These are phyloP conservation scores for Solanum phureja DNA, from an alignment of 257 asterid genomes.

Conservation along the genomic window DNA sequence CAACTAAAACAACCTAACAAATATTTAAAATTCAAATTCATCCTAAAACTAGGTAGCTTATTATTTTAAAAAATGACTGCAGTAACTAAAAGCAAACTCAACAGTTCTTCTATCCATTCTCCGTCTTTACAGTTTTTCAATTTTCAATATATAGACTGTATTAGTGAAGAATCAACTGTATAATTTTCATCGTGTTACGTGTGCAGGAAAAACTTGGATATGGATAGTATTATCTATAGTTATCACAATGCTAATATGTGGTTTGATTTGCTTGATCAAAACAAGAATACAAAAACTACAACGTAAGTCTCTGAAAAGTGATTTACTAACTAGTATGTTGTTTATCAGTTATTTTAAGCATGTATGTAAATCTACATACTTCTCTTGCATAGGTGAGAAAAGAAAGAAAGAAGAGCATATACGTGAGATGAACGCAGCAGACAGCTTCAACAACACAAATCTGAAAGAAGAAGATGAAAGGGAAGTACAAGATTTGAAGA, in stretches of 20 bases:
- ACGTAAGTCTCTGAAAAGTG: neutral
- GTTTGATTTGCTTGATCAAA: neutral
- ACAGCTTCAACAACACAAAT: slow-evolving; percentile 2
- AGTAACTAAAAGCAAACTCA: too few species aligned
- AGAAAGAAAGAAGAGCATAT: slow-evolving; percentile 8
- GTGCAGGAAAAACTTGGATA: too few species aligned
- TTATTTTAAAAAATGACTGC: too few species aligned
- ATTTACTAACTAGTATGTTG: neutral
- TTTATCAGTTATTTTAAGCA: neutral
- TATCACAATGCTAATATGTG: neutral
- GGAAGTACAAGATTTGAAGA: slow-evolving; percentile 31
- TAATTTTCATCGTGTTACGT: too few species aligned
- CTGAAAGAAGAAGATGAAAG: slow-evolving; percentile 19
- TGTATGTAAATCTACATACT: neutral
- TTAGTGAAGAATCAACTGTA: too few species aligned
- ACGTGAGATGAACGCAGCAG: slow-evolving; percentile 2
- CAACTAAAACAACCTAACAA: too few species aligned
- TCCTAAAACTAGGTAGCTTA: too few species aligned
- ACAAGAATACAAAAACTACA: neutral
- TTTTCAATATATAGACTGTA: too few species aligned
- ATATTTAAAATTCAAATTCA: too few species aligned
- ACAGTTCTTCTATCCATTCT: too few species aligned
- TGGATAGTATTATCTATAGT: slow-evolving; percentile 7
- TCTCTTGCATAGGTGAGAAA: slow-evolving; percentile 9
- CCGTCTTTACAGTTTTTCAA: too few species aligned